phyloP scores from a whole-genome alignment of 495 filamentous ascomycete genomes.

The Viridothelium virens region DNA sequence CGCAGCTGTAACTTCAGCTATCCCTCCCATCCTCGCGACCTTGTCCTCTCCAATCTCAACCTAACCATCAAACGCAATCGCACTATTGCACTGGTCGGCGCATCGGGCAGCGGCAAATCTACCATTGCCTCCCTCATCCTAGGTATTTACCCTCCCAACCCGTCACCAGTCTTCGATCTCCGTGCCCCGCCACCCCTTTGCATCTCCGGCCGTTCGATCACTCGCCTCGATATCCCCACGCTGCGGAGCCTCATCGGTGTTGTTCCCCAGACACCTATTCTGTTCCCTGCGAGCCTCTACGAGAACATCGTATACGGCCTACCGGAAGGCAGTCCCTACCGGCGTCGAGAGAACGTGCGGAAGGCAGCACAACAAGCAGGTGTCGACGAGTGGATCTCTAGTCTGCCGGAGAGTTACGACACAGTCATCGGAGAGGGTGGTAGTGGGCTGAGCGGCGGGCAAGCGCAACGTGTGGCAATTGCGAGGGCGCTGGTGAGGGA shows the following conservation, averaged over 20 bases:
- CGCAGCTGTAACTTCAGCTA: slow-evolving; percentile 60
- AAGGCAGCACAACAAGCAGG: slow-evolving; percentile 59
- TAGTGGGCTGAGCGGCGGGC: slow-evolving; percentile 67
- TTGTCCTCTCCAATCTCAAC: slow-evolving; percentile 51
- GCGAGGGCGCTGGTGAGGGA: slow-evolving; percentile 67
- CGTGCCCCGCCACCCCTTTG: slow-evolving; percentile 41
- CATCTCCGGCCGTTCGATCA: slow-evolving; percentile 49
- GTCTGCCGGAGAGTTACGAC: slow-evolving; percentile 64
- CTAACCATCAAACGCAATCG: slow-evolving; percentile 52
- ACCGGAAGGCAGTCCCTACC: slow-evolving; percentile 37
- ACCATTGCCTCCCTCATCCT: slow-evolving; percentile 73
- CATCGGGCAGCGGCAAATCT: slow-evolving; percentile 82
- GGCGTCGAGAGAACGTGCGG: slow-evolving; percentile 38
- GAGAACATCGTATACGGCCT: slow-evolving; percentile 81
- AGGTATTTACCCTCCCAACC: slow-evolving; percentile 47
- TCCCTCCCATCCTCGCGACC: slow-evolving; percentile 46
- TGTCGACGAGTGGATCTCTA: slow-evolving; percentile 71
- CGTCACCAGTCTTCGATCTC: slow-evolving; percentile 29
- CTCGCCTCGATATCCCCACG: slow-evolving; percentile 48
- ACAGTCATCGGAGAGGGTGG: slow-evolving; percentile 76
- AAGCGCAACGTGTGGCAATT: slow-evolving; percentile 75
- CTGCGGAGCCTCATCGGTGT: slow-evolving; percentile 64
- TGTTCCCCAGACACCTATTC: slow-evolving; percentile 68
- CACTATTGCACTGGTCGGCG: slow-evolving; percentile 68
- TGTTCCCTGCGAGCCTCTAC: slow-evolving; percentile 65